These are phyloP conservation scores for Hysterangium stoloniferum DNA, from an alignment of 768 basidiomycete genomes.

Conservation along the genomic window DNA sequence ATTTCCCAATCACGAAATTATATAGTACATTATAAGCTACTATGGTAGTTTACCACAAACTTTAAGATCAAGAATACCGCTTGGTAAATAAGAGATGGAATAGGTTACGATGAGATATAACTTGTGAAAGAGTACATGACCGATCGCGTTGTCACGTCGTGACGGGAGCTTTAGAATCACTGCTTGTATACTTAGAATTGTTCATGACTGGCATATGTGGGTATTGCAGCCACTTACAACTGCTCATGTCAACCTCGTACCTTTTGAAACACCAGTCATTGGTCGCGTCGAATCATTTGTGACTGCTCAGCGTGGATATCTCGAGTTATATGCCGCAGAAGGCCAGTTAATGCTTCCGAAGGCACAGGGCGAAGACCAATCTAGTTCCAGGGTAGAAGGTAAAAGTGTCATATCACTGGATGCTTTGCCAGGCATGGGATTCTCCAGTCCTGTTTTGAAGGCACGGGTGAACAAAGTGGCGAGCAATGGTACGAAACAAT, in stretches of 20 bases:
- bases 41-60: no score
- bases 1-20: no score
- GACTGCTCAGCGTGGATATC: background rate
- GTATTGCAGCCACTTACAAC: background rate
- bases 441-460: conserved; percentile 50
- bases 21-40: no score
- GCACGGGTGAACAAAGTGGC: conserved; percentile 30
- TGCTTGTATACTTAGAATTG: background rate
- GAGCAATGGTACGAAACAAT: no score
- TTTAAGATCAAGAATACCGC: no score
- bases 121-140: no score
- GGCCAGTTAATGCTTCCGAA: no score
- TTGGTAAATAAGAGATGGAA: no score
- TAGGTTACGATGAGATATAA: no score
- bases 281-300: conserved; percentile 2
- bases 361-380: background rate
- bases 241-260: background rate
- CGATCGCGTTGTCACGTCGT: no score
- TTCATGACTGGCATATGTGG: background rate
- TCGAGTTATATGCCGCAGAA: no score
- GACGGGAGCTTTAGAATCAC: no score
- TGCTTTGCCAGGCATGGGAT: conserved; percentile 21
- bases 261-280: background rate
- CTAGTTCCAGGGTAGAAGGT: background rate
- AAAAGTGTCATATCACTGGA: background rate